Conservation (phyloP, 169 alveolate species). For the Theileria equi region DNA sequence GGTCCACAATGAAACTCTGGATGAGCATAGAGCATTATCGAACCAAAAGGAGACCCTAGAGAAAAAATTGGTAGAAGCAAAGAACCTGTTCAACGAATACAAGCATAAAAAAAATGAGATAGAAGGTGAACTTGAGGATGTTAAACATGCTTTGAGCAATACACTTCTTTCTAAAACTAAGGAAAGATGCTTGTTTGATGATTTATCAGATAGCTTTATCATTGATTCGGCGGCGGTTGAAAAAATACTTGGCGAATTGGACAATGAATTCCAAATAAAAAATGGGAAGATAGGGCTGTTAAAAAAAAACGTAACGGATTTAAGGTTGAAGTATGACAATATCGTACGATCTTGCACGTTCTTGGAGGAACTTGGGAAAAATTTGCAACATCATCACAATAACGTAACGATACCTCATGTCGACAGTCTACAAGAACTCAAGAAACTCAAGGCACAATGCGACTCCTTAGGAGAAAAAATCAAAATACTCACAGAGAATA, state of each 20-base stretch:
- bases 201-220: conserved; percentile 33
- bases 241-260: conserved; percentile 15
- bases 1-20: conserved; percentile 9
- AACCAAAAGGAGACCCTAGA: conserved; percentile 30
- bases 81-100: conserved; percentile 31
- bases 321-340: neutral
- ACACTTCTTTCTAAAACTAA: conserved; percentile 33
- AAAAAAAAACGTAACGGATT: conserved; percentile 2
- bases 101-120: conserved; percentile 44
- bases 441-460: conserved; percentile 1
- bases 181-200: conserved; percentile 29
- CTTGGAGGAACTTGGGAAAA: conserved; percentile 18
- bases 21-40: neutral
- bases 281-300: conserved; percentile 11
- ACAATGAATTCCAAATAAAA: conserved; percentile 7
- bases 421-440: conserved; percentile 15
- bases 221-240: conserved; percentile 32
- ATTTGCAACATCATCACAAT: conserved; percentile 26
- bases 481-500: neutral
- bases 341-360: conserved; percentile 1
- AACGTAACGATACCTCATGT: conserved; percentile 46
- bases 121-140: conserved; percentile 25
- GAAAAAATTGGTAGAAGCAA: conserved; percentile 25
- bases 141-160: conserved; percentile 20
- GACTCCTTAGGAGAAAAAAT: conserved; percentile 30